These are phyloP conservation scores for Aspergillaceae sp. DNA, from an alignment of 2,329 filamentous ascomycete genomes.

Conservation along the genomic window DNA sequence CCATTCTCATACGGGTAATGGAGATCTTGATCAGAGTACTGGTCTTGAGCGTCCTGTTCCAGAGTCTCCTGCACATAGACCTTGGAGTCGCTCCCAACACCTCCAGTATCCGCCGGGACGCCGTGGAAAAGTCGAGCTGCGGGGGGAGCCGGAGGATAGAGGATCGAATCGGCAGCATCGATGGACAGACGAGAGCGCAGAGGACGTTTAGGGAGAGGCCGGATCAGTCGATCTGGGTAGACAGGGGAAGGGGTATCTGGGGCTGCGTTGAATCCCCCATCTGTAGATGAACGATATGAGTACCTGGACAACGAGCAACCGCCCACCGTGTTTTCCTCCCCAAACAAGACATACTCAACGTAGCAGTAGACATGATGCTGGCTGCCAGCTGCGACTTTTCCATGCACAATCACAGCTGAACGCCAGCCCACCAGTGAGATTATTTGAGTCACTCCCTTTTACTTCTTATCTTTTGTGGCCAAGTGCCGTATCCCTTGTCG, in stretches of 20 bases:
- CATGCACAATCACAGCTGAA: not conserved
- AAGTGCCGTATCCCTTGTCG: not conserved
- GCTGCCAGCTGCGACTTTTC: not conserved
- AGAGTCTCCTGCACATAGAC: slow-evolving; percentile 39
- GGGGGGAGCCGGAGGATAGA: slow-evolving; percentile 67
- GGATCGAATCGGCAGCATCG: slow-evolving; percentile 72
- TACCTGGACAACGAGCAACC: slow-evolving; percentile 24
- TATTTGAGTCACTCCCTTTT: not conserved
- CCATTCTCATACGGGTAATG: slow-evolving; percentile 46
- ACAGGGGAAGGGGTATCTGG: slow-evolving; percentile 68
- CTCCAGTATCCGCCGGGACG: slow-evolving; percentile 51
- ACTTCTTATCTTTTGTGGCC: not conserved
- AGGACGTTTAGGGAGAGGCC: slow-evolving; percentile 80
- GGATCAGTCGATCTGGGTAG: slow-evolving; percentile 85
- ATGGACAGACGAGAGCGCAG: slow-evolving; percentile 80
- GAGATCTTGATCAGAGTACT: slow-evolving; percentile 29
- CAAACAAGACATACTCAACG: slow-evolving; percentile 33
- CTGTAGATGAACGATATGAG: slow-evolving; percentile 34
- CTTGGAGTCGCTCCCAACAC: slow-evolving; percentile 41
- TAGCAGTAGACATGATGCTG: slow-evolving; percentile 28
- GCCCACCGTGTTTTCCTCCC: slow-evolving; percentile 7
- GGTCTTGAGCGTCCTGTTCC: slow-evolving; percentile 30
- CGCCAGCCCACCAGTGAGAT: not conserved
- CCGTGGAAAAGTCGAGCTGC: slow-evolving; percentile 69
- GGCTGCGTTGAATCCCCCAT: slow-evolving; percentile 42